Evolutionary conservation across 495 filamentous ascomycete genomes (phyloP), one percentile per base, ranked within the genome.

Genomic region (Penicillium atrosanguineum): DNA sequence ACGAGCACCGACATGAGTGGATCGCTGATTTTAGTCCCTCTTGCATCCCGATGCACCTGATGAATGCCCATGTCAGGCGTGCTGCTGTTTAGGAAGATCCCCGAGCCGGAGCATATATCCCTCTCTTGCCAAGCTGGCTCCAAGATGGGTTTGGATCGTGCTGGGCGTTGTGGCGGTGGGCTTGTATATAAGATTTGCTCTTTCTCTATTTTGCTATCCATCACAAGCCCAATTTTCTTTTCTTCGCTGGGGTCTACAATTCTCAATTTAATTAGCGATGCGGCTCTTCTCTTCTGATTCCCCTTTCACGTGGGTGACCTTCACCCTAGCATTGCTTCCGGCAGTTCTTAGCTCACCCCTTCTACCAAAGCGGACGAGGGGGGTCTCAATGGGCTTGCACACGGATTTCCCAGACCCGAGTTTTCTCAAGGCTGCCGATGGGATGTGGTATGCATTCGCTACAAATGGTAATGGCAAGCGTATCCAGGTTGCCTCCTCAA

Each of bases 371-470:
- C 48, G 63, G 49, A 40, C 56, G 5, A 56, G 52, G n/a, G 67
- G 62, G 11, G 36, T 69, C 21, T 61, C 55, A 47, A 46, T 71
- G 18, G 71, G 60, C 11, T 51, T 73, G 16, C 44, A 71, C 31
- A 57, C 65, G 23, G 55, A 73, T 46, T 74, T 75, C 49, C 65
- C 70, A 6, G 72, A 76, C 44, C 72, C 72, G 3, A 63, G 61
- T 28, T 73, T 73, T 48, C 48, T 75, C 18, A 49, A 64, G 40
- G 59, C 57, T 1, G 44, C 54, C 9, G 68, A 71, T 50, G 65
- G 64, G 7, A 58, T 52, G 21, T 72, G 70, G 70, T 75, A 72
- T 52, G 71, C 69, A n/a, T 75, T 70, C 52, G 70, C 63, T n/a
- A 74, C 69, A 6, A 73, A 73, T 15, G 55, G 62, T 6, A 69